A percentile compares a stretch with the other conserved stretches of the same genome.
These are phyloP conservation scores for Funneliformis mosseae DNA, from an alignment of 192 early-diverging fungal genomes.

Conservation along the genomic window DNA sequence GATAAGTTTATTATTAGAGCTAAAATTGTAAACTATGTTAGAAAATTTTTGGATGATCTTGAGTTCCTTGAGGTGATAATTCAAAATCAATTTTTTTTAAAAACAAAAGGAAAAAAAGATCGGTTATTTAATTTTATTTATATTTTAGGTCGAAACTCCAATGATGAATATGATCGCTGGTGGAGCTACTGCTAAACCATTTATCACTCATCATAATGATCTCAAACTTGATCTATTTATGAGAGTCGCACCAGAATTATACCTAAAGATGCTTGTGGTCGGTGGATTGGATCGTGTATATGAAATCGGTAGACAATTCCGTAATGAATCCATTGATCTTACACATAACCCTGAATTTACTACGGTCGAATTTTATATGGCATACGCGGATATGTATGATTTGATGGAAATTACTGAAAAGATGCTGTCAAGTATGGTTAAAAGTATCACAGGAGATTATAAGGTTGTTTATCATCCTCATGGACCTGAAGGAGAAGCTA, in stretches of 20 bases:
- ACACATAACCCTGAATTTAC: constrained; percentile 99
- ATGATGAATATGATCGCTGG: constrained; percentile 99
- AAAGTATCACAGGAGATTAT: constrained; percentile 86
- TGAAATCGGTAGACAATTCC: constrained; percentile 99
- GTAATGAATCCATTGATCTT: constrained; percentile 97
- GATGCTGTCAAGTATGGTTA: constrained; percentile 84
- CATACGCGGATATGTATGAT: constrained; percentile 97
- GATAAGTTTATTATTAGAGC: constrained; percentile 93
- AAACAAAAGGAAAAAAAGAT: no score
- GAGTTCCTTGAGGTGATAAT: constrained; percentile 81
- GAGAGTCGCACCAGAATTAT: constrained; percentile 98
- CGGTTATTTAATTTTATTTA: not conserved
- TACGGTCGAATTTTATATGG: constrained; percentile 99
- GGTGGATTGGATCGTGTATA: constrained; percentile 98
- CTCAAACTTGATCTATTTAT: constrained; percentile 98
- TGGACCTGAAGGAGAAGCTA: constrained; percentile 72
- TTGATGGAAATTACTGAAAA: constrained; percentile 95
- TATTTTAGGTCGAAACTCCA: constrained; percentile 89
- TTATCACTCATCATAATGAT: constrained; percentile 99
- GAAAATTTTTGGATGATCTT: constrained; percentile 90
- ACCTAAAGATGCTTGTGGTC: constrained; percentile 97
- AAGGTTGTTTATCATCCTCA: constrained; percentile 95
- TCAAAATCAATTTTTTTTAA: no score
- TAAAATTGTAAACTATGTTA: constrained; percentile 95
- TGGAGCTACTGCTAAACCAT: constrained; percentile 99